Conservation (phyloP, 1,139 yeast species). For the Dujonia santamariae region DNA sequence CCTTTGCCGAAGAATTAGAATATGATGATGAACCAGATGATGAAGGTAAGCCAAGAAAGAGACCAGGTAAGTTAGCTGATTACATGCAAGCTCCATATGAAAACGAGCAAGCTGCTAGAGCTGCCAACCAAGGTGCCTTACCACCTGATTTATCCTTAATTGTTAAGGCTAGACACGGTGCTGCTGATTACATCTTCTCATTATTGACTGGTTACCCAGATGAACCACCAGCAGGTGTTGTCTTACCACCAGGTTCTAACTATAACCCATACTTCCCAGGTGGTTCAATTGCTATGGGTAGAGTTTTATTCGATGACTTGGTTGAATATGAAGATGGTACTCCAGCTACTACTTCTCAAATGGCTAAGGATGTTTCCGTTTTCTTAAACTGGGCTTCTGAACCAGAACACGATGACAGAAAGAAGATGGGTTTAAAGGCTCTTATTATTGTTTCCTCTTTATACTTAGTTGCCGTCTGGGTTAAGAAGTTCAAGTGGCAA, state of each 20-base stretch:
- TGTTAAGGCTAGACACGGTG: constrained; percentile 99
- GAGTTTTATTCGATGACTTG: constrained; percentile 94
- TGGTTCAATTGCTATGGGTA: constrained; percentile 98
- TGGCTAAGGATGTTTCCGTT: constrained; percentile 97
- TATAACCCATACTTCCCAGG: constrained; percentile 99
- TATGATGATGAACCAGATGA: constrained; percentile 99
- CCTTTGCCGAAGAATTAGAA: constrained; percentile 93
- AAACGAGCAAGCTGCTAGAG: constrained; percentile 99
- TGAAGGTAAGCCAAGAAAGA: constrained; percentile 97
- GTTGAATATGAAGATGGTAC: constrained; percentile 99
- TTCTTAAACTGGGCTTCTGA: constrained; percentile 98
- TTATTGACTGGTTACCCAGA: constrained; percentile 98
- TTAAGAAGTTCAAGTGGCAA: constrained; percentile 98
- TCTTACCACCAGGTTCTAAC: constrained; percentile 88
- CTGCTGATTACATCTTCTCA: constrained; percentile 90
- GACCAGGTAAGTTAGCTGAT: constrained; percentile 98
- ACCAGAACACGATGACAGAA: constrained; percentile 98
- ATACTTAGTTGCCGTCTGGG: constrained; percentile 83
- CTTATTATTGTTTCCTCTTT: constrained; percentile 74
- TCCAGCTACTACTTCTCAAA: constrained; percentile 96
- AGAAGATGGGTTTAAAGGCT: constrained; percentile 95
- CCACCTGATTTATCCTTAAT: constrained; percentile 98
- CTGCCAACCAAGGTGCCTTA: constrained; percentile 98
- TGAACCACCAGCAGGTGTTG: constrained; percentile 97
- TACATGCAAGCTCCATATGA: constrained; percentile 93